phyloP scores from a whole-genome alignment of 441 rosid species.

The Gossypium lobatum region DNA sequence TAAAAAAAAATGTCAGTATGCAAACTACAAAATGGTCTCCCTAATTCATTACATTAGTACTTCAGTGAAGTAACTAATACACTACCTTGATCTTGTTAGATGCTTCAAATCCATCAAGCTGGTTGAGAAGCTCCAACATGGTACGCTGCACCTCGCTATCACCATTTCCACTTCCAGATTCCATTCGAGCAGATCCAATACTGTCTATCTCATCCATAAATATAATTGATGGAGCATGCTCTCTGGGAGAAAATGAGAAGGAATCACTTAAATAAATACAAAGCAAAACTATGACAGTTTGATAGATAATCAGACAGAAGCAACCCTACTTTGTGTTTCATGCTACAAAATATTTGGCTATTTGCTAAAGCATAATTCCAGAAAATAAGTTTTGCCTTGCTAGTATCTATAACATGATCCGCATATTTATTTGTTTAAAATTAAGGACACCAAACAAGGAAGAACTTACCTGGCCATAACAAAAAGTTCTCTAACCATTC shows the following conservation, averaged over 20 bases:
- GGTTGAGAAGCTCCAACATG: conserved; percentile 96
- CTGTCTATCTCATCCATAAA: conserved; percentile 96
- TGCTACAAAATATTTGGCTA: not conserved
- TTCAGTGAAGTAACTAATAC: conserved; percentile 24
- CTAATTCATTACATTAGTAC: not conserved
- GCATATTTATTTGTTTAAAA: not conserved
- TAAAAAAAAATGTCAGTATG: not conserved
- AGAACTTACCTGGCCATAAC: conserved; percentile 88
- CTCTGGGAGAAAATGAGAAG: conserved; percentile 35
- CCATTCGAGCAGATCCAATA: conserved; percentile 94
- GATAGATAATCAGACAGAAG: not conserved
- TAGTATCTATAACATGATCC: not conserved
- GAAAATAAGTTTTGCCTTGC: not conserved
- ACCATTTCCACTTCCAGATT: conserved; percentile 93
- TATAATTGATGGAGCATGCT: conserved; percentile 92
- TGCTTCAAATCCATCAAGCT: conserved; percentile 92
- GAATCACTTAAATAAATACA: conserved; percentile 11
- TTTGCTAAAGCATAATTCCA: not conserved
- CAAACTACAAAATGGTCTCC: not conserved
- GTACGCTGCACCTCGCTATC: conserved; percentile 92
- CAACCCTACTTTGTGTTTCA: not conserved
- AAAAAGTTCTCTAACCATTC: conserved; percentile 97
- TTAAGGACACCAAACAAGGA: not conserved
- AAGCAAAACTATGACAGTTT: not conserved
- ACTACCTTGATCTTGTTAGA: conserved; percentile 93